These are phyloP conservation scores for Cenchrus purpureus DNA, from an alignment of 176 grass and related monocot species.

Conservation along the genomic window DNA sequence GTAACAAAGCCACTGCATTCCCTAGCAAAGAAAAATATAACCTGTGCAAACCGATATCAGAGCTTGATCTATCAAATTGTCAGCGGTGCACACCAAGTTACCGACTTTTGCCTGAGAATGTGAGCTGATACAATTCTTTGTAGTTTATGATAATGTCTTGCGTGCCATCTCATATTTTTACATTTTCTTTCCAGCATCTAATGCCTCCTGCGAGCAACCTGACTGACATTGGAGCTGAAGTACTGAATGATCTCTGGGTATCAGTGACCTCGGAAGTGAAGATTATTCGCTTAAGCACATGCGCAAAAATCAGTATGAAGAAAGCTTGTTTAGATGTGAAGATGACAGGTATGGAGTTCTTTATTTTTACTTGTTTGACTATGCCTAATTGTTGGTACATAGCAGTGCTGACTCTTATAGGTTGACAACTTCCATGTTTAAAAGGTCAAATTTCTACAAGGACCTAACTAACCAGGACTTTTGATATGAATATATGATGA, in stretches of 20 bases:
- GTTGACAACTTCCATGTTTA: background rate
- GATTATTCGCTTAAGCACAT: constrained; percentile 99
- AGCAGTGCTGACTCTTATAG: background rate
- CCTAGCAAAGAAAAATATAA: constrained; percentile 83
- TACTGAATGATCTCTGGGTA: constrained; percentile 91
- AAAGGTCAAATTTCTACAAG: background rate
- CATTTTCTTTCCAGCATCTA: constrained; percentile 48
- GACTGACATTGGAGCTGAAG: constrained; percentile 67
- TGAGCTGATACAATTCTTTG: constrained; percentile 40
- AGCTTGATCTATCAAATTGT: constrained; percentile 92
- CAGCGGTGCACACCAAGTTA: constrained; percentile 89
- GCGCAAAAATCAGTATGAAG: constrained; percentile 99
- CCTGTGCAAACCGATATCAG: constrained; percentile 88
- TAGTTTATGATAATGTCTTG: background rate
- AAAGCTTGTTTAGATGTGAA: constrained; percentile 98
- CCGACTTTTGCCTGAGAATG: constrained; percentile 87
- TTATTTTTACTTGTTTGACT: background rate
- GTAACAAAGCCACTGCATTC: constrained; percentile 58
- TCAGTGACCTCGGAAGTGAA: constrained; percentile 97
- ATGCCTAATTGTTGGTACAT: background rate
- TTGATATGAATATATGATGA: too few species aligned
- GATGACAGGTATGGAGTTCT: constrained; percentile 69
- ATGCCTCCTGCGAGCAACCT: constrained; percentile 71
- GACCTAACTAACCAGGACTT: background rate
- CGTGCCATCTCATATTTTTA: constrained; percentile 31